These are phyloP conservation scores for Dothideomycetes sp. DNA, from an alignment of 2,329 filamentous ascomycete species.

Conservation along the genomic window DNA sequence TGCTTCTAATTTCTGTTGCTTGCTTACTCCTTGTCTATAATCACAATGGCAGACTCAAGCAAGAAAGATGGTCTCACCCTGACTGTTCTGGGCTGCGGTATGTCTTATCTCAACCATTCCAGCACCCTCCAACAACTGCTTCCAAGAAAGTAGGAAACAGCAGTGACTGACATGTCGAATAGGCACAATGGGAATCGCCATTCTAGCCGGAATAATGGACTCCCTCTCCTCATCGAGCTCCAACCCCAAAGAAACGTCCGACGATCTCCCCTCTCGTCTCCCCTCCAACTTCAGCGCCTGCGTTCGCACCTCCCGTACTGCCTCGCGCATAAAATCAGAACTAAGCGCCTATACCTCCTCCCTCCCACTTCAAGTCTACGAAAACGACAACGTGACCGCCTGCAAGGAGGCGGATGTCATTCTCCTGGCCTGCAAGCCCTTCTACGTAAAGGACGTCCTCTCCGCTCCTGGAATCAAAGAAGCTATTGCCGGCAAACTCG, in stretches of 20 bases:
- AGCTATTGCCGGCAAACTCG: slow-evolving; percentile 66
- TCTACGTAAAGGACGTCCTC: slow-evolving; percentile 60
- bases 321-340: slow-evolving; percentile 54
- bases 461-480: slow-evolving; percentile 55
- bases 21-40: neutral
- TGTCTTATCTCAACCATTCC: slow-evolving; percentile 19
- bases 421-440: slow-evolving; percentile 71
- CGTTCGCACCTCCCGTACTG: slow-evolving; percentile 59
- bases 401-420: slow-evolving; percentile 60
- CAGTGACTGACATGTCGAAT: slow-evolving; percentile 1
- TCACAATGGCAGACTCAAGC: slow-evolving; percentile 21
- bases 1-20: neutral
- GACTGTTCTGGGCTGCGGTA: slow-evolving; percentile 73
- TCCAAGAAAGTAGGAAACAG: neutral
- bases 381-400: slow-evolving; percentile 60
- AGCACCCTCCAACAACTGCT: neutral
- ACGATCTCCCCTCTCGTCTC: slow-evolving; percentile 42
- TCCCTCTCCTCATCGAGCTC: slow-evolving; percentile 42
- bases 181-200: slow-evolving; percentile 80
- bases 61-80: slow-evolving; percentile 53
- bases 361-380: slow-evolving; percentile 49
- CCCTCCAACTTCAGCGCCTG: slow-evolving; percentile 73
- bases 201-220: slow-evolving; percentile 67
- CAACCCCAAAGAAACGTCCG: slow-evolving; percentile 10
- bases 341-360: slow-evolving; percentile 50